Base-by-base conservation (phyloP, 805 yeast species). In the Wickerhamiella shivajii region DNA sequence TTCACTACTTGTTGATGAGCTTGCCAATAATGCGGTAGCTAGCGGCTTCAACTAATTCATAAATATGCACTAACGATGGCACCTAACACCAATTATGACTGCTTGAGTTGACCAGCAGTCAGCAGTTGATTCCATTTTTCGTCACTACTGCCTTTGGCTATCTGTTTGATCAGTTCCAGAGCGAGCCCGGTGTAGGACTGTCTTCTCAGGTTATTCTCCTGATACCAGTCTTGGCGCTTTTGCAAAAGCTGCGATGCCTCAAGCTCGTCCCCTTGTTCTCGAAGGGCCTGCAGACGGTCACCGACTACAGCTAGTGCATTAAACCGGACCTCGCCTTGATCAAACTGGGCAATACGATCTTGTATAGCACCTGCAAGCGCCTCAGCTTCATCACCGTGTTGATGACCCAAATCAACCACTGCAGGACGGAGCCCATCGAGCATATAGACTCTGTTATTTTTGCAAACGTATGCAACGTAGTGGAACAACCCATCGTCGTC, bases 391-490 rank as follows among this genome's bases (percentile, higher is more conserved):
- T 61, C 61, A 5, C 66, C 66, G 44, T 73, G 79, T n/a, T n/a
- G n/a, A n/a, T n/a, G n/a, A n/a, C n/a, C n/a, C n/a, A n/a, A n/a
- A 32, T 52, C 54, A 25, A 74, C 70, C 2, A 80, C 78, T 28
- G 51, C 62, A 15, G 54, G 56, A 36, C 67, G 69, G 33, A 74
- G 56, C 2, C 81, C 81, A 47, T 74, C 81, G 31, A 74, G 53
- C 45, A 74, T 81, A 46, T 68, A 69, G 10, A 74, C 55, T 20
- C 49, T 47, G 18, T 66, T 70, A 34, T 64, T 51, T 21, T 52
- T 48, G 11, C 57, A 57, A 2, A 69, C 50, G 47, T 67, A 74
- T 1, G 77, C 74, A 26, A 74, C 58, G 42, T 71, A 74, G 44
- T 74, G 81, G 51, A 61, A 74, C 6, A 71, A 41, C 2, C 71